Evolutionary conservation across 768 basidiomycete species (phyloP).

Genomic region (Tricholoma flavovirens): DNA sequence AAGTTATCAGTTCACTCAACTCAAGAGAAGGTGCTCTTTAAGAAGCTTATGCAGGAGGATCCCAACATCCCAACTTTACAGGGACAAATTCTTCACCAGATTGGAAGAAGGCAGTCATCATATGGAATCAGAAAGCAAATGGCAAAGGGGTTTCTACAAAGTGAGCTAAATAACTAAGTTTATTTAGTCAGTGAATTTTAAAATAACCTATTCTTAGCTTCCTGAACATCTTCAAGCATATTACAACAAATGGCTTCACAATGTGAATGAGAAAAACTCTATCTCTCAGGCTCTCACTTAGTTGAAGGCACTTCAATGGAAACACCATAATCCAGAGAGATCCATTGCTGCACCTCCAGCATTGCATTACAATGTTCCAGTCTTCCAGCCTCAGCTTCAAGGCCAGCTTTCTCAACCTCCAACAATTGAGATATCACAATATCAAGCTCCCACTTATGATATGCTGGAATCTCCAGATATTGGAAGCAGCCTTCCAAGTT

Average conservation of each 20-base stretch:
- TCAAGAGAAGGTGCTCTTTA: slow-evolving; percentile 18
- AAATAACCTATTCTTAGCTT: not conserved
- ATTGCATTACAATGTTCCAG: not conserved
- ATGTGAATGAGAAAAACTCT: not conserved
- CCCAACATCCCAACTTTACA: not conserved
- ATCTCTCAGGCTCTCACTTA: not conserved
- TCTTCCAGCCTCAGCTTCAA: not conserved
- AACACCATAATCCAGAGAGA: not conserved
- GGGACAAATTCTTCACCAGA: not conserved
- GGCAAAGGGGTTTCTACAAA: not conserved
- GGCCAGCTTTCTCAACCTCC: not conserved
- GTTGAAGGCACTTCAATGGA: not conserved
- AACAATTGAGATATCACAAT: not conserved
- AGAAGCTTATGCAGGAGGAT: slow-evolving; percentile 13
- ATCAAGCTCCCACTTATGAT: not conserved
- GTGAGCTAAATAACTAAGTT: too few species aligned
- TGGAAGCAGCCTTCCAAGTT: too few species aligned
- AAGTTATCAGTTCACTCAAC: slow-evolving; percentile 13
- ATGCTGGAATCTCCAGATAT: not conserved
- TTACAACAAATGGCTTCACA: not conserved
- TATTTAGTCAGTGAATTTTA: not conserved
- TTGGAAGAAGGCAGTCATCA: not conserved
- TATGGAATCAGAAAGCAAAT: not conserved
- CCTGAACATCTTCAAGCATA: not conserved
- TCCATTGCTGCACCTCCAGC: not conserved